phyloP scores from a whole-genome alignment of 768 basidiomycete genomes.

The Rubroboletus pulcherrimus region DNA sequence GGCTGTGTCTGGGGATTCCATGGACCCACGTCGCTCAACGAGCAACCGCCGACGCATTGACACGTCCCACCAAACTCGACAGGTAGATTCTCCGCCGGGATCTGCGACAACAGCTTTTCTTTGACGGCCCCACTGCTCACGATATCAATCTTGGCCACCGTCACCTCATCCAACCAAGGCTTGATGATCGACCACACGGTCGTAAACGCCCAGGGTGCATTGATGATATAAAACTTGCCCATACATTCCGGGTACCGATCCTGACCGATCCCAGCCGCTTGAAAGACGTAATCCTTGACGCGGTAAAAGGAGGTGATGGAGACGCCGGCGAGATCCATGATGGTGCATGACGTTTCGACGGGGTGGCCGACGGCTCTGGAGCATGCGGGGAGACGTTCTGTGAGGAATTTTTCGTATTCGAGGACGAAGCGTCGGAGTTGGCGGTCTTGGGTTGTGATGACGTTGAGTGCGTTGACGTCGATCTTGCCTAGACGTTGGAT shows the following conservation, averaged over 20 bases:
- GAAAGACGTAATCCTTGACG: constrained; percentile 88
- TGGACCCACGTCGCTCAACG: constrained; percentile 85
- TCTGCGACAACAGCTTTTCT: constrained; percentile 75
- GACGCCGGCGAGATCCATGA: constrained; percentile 81
- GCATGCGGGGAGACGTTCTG: constrained; percentile 77
- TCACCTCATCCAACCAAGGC: constrained; percentile 93
- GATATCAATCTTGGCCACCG: constrained; percentile 92
- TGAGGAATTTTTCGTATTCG: constrained; percentile 90
- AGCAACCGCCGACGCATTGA: constrained; percentile 75
- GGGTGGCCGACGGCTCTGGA: constrained; percentile 70
- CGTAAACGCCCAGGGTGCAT: constrained; percentile 90
- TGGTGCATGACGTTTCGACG: constrained; percentile 96
- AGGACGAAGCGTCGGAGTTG: constrained; percentile 83
- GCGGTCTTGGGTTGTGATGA: constrained; percentile 79
- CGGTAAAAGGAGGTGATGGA: constrained; percentile 76
- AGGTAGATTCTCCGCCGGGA: constrained; percentile 80
- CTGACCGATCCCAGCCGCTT: constrained; percentile 77
- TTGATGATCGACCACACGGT: constrained; percentile 88
- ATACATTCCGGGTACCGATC: constrained; percentile 90
- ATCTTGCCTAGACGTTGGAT: constrained; percentile 90
- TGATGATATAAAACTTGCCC: constrained; percentile 99
- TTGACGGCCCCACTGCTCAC: constrained; percentile 65
- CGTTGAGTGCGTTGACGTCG: constrained; percentile 80
- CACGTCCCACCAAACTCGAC: constrained; percentile 83
- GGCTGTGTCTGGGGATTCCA: constrained; percentile 54